Evolutionary conservation across 2,329 filamentous ascomycete genomes (phyloP).

Genomic region (Clathrospora elynae): DNA sequence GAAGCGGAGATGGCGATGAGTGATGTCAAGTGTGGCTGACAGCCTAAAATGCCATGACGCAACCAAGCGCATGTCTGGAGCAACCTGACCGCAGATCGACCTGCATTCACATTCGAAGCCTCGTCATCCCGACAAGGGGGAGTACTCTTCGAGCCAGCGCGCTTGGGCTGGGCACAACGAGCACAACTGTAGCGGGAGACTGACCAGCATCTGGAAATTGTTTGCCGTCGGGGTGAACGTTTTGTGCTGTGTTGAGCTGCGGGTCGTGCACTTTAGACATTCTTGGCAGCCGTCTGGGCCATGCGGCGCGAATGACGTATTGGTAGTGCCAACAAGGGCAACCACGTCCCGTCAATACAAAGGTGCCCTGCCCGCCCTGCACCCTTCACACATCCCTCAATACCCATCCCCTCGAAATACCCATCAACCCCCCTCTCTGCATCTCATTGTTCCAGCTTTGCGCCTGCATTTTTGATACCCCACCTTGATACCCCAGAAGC

Average conservation of each 20-base stretch:
- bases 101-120: conserved; percentile 7
- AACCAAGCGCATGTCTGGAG: conserved; percentile 15
- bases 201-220: too few relatives aligned
- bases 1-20: too few relatives aligned
- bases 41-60: conserved; percentile 16
- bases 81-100: conserved; percentile 16
- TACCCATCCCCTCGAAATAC: conserved; percentile 14
- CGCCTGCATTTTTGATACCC: conserved; percentile 41
- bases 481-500: conserved; percentile 33
- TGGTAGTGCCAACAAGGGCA: too few relatives aligned
- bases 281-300: too few relatives aligned
- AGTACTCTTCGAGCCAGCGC: too few relatives aligned
- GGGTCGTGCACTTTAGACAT: too few relatives aligned
- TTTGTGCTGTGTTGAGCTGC: too few relatives aligned
- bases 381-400: conserved; percentile 10
- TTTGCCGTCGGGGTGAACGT: too few relatives aligned
- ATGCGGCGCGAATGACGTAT: too few relatives aligned
- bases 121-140: conserved; percentile 16
- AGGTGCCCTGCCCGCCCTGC: conserved; percentile 20
- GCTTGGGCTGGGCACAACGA: too few relatives aligned
- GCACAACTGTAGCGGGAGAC: too few relatives aligned
- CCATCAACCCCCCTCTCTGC: conserved; percentile 9
- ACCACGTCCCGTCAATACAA: too few relatives aligned
- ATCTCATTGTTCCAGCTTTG: conserved; percentile 28
- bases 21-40: conserved; percentile 20